Evolutionary conservation across 306 rosid genomes (phyloP).

Genomic region (Fragaria vesca): DNA sequence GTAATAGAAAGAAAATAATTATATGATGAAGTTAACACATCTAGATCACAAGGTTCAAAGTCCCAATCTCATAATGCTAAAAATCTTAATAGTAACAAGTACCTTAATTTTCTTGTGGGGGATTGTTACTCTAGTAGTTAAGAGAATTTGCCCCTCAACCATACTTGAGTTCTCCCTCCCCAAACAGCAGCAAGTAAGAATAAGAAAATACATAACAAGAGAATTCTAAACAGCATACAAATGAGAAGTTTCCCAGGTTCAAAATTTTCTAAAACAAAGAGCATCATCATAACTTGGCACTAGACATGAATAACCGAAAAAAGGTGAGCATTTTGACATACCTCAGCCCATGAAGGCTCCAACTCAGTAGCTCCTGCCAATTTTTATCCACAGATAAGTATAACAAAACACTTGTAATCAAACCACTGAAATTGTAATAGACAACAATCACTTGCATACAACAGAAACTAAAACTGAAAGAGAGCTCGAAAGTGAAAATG

Average conservation of each 20-base stretch:
- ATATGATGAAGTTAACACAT: not conserved
- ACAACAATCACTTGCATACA: not conserved
- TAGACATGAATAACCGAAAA: not conserved
- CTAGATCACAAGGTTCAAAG: not conserved
- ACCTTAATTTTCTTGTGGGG: no score
- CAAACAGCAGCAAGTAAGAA: not conserved
- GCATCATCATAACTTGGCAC: conserved; percentile 5
- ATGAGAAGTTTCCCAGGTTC: not conserved
- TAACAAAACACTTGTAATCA: conserved; percentile 6
- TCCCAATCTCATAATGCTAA: not conserved
- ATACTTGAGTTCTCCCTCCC: not conserved
- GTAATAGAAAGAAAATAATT: not conserved
- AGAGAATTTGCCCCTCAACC: not conserved
- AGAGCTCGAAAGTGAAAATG: not conserved
- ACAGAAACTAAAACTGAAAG: not conserved
- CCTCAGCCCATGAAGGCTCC: conserved; percentile 96
- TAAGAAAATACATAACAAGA: not conserved
- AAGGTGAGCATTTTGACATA: conserved; percentile 25
- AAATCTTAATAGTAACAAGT: no score
- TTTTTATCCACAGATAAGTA: conserved; percentile 20
- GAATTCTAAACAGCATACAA: not conserved
- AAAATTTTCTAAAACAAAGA: not conserved
- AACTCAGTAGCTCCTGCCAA: conserved; percentile 81
- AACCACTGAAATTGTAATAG: not conserved
- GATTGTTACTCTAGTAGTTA: no score